Evolutionary conservation across 2,329 filamentous ascomycete genomes (phyloP).

Genomic region (Cladophialophora immunda): DNA sequence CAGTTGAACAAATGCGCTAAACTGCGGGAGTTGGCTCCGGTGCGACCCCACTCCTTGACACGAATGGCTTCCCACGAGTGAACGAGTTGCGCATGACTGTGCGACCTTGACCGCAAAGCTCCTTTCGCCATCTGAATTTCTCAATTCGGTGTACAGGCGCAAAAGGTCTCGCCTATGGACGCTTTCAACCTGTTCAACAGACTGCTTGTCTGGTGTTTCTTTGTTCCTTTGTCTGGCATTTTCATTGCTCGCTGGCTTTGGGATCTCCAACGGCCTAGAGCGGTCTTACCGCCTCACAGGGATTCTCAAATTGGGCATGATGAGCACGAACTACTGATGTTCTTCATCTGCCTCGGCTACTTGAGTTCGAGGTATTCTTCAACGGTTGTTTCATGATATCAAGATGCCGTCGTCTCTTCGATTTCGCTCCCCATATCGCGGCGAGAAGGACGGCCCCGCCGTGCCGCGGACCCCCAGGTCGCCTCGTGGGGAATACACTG

Average conservation of each 20-base stretch:
- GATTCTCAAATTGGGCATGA: background rate
- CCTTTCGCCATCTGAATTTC: too few species aligned
- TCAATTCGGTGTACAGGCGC: background rate
- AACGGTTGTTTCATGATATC: background rate
- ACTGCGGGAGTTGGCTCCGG: too few species aligned
- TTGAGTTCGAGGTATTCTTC: background rate
- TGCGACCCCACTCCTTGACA: too few species aligned
- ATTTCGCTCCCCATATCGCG: slow-evolving; percentile 15
- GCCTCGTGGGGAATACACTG: slow-evolving; percentile 21
- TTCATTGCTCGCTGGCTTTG: background rate
- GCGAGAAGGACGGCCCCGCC: slow-evolving; percentile 2
- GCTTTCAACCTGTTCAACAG: background rate
- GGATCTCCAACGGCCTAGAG: background rate
- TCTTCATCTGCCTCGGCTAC: background rate
- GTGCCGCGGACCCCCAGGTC: slow-evolving; percentile 22
- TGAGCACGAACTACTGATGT: background rate
- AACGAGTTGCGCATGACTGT: too few species aligned
- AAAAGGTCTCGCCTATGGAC: background rate
- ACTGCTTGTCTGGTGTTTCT: background rate
- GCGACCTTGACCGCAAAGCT: too few species aligned
- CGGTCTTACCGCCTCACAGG: background rate
- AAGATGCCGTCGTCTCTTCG: slow-evolving; percentile 18
- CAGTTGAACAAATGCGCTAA: too few species aligned
- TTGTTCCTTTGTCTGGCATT: background rate
- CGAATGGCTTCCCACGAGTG: too few species aligned